These are phyloP conservation scores for Torrubiella hemipterigena DNA, from an alignment of 2,329 filamentous ascomycete species.

Conservation along the genomic window DNA sequence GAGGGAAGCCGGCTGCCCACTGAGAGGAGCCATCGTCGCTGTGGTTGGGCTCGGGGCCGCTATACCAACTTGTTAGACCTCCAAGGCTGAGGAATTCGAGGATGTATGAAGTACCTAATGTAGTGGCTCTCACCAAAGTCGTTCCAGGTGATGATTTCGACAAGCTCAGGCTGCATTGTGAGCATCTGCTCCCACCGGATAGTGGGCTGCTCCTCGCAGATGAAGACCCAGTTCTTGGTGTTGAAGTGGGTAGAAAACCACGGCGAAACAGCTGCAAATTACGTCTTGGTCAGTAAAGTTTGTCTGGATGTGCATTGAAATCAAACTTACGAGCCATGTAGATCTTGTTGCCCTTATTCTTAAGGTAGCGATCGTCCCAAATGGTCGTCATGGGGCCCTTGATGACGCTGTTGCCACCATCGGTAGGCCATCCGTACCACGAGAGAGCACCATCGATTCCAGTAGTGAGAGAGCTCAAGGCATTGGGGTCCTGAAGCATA, in stretches of 20 bases:
- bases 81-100: too few species aligned
- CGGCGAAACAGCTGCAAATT: conserved; percentile 9
- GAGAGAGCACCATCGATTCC: conserved; percentile 12
- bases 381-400: conserved; percentile 11
- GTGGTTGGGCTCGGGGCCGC: conserved; percentile 12
- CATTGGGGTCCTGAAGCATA: conserved; percentile 10
- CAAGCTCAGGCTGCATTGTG: conserved; percentile 10
- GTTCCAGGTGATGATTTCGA: conserved; percentile 12
- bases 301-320: background rate
- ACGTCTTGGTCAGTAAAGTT: background rate
- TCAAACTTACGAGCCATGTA: conserved; percentile 12
- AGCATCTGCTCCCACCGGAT: conserved; percentile 12
- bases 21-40: conserved; percentile 32
- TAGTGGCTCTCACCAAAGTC: conserved; percentile 13
- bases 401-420: conserved; percentile 11
- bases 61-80: too few species aligned
- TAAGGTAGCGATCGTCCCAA: conserved; percentile 10
- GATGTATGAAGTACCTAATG: too few species aligned
- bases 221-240: conserved; percentile 13
- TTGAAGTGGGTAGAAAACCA: conserved; percentile 14
- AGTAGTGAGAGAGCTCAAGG: conserved; percentile 5
- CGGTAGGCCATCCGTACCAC: conserved; percentile 13
- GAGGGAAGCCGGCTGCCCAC: conserved; percentile 32
- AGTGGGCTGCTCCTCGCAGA: conserved; percentile 11
- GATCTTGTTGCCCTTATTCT: conserved; percentile 7